Percentiles rank a stretch among this genome's conserved stretches.
Conservation (phyloP, 768 basidiomycete species). For the Leccinum barrowsii region DNA sequence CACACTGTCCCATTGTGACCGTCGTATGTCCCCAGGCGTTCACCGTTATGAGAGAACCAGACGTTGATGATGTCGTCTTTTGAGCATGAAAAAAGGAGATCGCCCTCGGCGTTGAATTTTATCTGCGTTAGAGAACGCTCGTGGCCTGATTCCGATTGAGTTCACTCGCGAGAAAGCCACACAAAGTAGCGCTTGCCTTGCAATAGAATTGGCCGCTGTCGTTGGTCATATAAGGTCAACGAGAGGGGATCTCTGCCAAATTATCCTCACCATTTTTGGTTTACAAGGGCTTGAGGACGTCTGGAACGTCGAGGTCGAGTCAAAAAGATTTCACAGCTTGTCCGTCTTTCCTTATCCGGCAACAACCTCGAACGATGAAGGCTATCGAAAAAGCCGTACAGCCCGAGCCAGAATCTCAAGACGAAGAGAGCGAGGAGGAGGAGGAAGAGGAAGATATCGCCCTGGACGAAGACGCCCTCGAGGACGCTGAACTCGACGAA, state of each 20-base stretch:
- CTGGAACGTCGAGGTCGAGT: neutral
- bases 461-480: constrained; percentile 76
- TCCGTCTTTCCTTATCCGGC: neutral
- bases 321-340: constrained; percentile 14
- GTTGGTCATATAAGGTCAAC: neutral
- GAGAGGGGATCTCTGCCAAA: neutral
- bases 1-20: constrained; percentile 96
- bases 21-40: constrained; percentile 93
- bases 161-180: constrained; percentile 1
- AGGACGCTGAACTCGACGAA: constrained; percentile 62
- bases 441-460: constrained; percentile 41
- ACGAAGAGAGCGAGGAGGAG: constrained; percentile 33
- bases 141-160: constrained; percentile 60
- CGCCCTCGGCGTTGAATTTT: constrained; percentile 96
- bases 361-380: constrained; percentile 8
- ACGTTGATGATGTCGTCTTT: constrained; percentile 96
- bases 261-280: constrained; percentile 14
- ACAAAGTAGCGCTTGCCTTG: constrained; percentile 44
- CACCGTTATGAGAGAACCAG: constrained; percentile 97
- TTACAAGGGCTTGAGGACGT: neutral
- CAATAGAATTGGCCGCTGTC: constrained; percentile 68
- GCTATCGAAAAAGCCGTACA: neutral
- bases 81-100: constrained; percentile 91
- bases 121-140: constrained; percentile 97
- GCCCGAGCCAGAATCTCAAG: constrained; percentile 12